Evolutionary conservation across 441 rosid species (phyloP).

Genomic region (Syzygium syzygioides): DNA sequence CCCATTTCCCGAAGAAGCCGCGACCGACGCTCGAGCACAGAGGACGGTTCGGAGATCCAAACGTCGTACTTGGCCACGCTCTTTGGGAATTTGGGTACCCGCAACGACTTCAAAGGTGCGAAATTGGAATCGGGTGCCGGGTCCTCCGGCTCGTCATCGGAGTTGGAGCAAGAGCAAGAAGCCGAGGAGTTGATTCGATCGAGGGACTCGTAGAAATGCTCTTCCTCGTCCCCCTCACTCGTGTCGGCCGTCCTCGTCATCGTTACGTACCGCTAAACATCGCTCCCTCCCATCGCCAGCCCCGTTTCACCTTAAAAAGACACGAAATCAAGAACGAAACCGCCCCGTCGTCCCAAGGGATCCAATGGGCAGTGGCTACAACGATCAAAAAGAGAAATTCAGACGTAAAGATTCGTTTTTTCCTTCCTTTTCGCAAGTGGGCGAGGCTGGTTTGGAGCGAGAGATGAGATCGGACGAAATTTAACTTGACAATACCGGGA

Average conservation of each 20-base stretch:
- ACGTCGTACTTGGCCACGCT: conserved; percentile 55
- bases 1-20: conserved; percentile 70
- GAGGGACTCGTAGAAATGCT: conserved; percentile 82
- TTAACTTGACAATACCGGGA: neutral
- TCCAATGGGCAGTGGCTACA: neutral
- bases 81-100: conserved; percentile 44
- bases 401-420: neutral
- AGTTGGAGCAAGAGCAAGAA: conserved; percentile 51
- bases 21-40: conserved; percentile 81
- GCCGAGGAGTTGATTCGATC: conserved; percentile 87
- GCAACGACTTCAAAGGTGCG: conserved; percentile 7
- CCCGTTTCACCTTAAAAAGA: conserved; percentile 22
- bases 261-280: conserved; percentile 26
- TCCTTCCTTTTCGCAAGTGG: neutral
- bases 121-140: conserved; percentile 9
- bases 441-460: neutral
- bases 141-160: conserved; percentile 29
- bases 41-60: conserved; percentile 86
- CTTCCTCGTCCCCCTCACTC: conserved; percentile 46
- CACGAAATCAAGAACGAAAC: neutral
- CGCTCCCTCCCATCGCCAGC: neutral
- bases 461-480: neutral
- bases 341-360: neutral
- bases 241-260: conserved; percentile 25
- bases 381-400: neutral